Evolutionary conservation across 106 monocot genomes (phyloP).

Genomic region (Triglochin maritima): DNA sequence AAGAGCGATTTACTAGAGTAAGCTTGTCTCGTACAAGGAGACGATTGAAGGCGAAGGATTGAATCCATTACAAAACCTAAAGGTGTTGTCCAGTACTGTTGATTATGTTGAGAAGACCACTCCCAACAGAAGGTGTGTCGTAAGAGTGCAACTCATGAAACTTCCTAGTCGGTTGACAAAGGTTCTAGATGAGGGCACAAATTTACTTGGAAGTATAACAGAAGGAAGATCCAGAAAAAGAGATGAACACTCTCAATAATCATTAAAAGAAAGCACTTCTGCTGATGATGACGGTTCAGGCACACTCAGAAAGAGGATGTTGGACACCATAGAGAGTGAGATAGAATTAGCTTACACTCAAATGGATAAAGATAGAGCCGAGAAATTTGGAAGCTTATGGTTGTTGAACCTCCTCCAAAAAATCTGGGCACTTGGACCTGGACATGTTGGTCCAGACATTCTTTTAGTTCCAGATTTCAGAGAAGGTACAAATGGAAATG

Average conservation of each 20-base stretch:
- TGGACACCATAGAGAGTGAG: conserved; percentile 58
- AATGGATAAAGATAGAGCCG: conserved; percentile 44
- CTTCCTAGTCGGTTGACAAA: conserved; percentile 65
- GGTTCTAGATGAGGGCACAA: conserved; percentile 63
- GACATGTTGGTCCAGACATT: conserved; percentile 79
- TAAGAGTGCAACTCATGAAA: conserved; percentile 54
- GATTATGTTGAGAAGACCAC: conserved; percentile 56
- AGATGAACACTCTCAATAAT: conserved; percentile 4
- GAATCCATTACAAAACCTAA: conserved; percentile 30
- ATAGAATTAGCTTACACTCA: conserved; percentile 28
- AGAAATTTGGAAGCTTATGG: conserved; percentile 47
- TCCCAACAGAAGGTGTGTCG: conserved; percentile 74
- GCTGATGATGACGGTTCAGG: conserved; percentile 30
- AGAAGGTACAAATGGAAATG: conserved; percentile 7
- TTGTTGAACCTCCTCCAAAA: conserved; percentile 39
- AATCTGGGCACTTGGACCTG: conserved; percentile 83
- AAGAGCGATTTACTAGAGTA: conserved; percentile 78
- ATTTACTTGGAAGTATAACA: conserved; percentile 42
- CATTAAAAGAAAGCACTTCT: background rate
- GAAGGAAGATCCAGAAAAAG: conserved; percentile 53
- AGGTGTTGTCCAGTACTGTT: conserved; percentile 11
- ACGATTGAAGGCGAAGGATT: conserved; percentile 65
- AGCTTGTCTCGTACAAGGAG: conserved; percentile 72
- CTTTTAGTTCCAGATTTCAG: conserved; percentile 52
- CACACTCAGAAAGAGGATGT: conserved; percentile 40